Percentiles rank a stretch among this genome's conserved stretches.
These are phyloP conservation scores for Silybum marianum DNA, from an alignment of 129 eudicot genomes.

Conservation along the genomic window DNA sequence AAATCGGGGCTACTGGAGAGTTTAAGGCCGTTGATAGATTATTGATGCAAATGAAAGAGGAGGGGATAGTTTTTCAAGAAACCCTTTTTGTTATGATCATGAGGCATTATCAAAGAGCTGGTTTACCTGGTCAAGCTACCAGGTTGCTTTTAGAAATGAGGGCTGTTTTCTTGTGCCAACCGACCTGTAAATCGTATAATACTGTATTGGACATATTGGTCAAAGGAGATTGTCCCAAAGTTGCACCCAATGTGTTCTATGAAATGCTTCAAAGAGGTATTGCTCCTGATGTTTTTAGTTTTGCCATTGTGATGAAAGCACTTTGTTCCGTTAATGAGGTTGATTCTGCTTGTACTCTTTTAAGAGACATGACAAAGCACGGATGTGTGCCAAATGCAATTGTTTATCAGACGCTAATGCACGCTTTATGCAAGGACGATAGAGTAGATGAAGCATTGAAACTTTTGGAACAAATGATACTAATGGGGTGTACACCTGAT, in stretches of 20 bases:
- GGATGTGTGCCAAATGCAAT: constrained; percentile 89
- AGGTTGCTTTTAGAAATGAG: constrained; percentile 88
- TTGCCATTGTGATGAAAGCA: constrained; percentile 76
- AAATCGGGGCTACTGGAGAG: constrained; percentile 55
- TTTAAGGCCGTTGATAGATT: constrained; percentile 72
- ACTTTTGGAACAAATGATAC: constrained; percentile 84
- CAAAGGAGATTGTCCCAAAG: constrained; percentile 67
- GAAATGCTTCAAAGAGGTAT: constrained; percentile 78
- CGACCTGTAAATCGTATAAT: constrained; percentile 69
- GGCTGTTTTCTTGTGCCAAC: constrained; percentile 56
- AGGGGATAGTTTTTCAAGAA: constrained; percentile 68
- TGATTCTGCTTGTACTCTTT: constrained; percentile 70
- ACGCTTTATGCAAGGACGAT: constrained; percentile 53
- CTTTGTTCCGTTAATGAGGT: constrained; percentile 73
- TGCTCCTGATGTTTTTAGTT: constrained; percentile 72
- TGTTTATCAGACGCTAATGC: constrained; percentile 84
- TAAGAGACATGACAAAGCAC: constrained; percentile 86
- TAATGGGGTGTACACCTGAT: constrained; percentile 91
- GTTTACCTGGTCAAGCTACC: constrained; percentile 91
- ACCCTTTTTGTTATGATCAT: constrained; percentile 68
- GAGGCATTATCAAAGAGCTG: constrained; percentile 75
- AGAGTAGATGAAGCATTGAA: constrained; percentile 68
- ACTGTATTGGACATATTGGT: constrained; percentile 74
- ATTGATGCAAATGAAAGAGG: constrained; percentile 82
- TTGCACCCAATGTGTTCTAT: constrained; percentile 79